These are phyloP conservation scores for Ophiocordyceps sinensis DNA, from an alignment of 2,329 filamentous ascomycete species.

Conservation along the genomic window DNA sequence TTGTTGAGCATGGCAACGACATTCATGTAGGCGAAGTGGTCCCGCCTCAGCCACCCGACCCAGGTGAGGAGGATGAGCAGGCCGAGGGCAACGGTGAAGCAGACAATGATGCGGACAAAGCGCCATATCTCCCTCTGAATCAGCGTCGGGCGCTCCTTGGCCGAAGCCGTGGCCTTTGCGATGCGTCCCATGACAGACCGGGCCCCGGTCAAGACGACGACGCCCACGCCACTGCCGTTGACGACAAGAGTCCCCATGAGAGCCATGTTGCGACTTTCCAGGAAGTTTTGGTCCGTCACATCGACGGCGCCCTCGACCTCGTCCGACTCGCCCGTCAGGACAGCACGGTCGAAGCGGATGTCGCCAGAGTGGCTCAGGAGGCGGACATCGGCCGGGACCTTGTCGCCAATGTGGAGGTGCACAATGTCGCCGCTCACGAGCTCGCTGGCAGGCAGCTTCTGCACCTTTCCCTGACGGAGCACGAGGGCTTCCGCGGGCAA, in stretches of 20 bases:
- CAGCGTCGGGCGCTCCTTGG: slow-evolving; percentile 22
- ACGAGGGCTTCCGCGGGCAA: slow-evolving; percentile 27
- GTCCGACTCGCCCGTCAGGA: slow-evolving; percentile 27
- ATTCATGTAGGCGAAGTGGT: slow-evolving; percentile 23
- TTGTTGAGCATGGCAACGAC: slow-evolving; percentile 29
- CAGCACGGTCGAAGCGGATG: slow-evolving; percentile 25
- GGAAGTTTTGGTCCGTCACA: slow-evolving; percentile 23
- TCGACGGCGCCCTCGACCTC: slow-evolving; percentile 25
- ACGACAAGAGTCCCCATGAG: slow-evolving; percentile 27
- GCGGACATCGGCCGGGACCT: slow-evolving; percentile 33
- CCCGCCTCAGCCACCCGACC: slow-evolving; percentile 23
- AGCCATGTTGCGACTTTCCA: slow-evolving; percentile 28
- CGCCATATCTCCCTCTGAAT: slow-evolving; percentile 28
- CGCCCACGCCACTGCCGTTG: slow-evolving; percentile 23
- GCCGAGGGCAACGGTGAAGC: slow-evolving; percentile 22
- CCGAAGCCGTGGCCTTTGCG: slow-evolving; percentile 19
- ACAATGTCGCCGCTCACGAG: slow-evolving; percentile 32
- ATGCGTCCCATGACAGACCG: slow-evolving; percentile 27
- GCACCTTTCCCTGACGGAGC: slow-evolving; percentile 26
- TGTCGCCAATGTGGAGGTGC: slow-evolving; percentile 29
- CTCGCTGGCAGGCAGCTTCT: slow-evolving; percentile 23
- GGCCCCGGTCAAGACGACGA: slow-evolving; percentile 24
- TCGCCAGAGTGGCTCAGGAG: slow-evolving; percentile 25
- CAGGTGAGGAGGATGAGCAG: slow-evolving; percentile 29
- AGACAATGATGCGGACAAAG: slow-evolving; percentile 27